Evolutionary conservation across 1,284 basidiomycete species (phyloP).

Genomic region (Pseudozyma hubeiensis): DNA sequence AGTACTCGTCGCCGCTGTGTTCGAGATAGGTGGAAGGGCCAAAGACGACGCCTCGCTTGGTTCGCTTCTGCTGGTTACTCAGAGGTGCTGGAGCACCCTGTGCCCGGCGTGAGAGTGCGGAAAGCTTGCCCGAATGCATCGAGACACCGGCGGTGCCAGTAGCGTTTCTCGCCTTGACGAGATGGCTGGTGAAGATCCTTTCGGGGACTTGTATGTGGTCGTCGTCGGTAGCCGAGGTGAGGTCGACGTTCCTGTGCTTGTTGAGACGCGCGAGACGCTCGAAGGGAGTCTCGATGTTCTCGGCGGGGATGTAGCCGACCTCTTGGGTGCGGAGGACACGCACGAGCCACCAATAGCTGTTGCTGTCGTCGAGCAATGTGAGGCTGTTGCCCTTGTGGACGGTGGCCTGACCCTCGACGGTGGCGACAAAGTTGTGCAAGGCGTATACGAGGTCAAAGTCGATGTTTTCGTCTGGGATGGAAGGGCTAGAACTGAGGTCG

Average conservation of each 20-base stretch:
- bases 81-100: constrained; percentile 48
- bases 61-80: constrained; percentile 45
- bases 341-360: constrained; percentile 69
- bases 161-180: constrained; percentile 62
- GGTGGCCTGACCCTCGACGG: constrained; percentile 68
- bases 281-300: constrained; percentile 99
- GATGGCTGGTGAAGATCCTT: constrained; percentile 54
- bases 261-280: constrained; percentile 94
- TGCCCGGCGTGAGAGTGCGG: constrained; percentile 63
- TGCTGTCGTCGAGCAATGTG: constrained; percentile 68
- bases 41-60: constrained; percentile 63
- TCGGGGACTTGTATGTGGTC: constrained; percentile 65
- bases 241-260: constrained; percentile 95
- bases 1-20: constrained; percentile 65
- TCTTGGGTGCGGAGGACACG: constrained; percentile 75
- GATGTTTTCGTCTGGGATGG: constrained; percentile 69
- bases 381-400: constrained; percentile 68
- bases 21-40: constrained; percentile 64
- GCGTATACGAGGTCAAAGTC: constrained; percentile 69
- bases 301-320: constrained; percentile 98
- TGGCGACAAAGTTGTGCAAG: constrained; percentile 67
- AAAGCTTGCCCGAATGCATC: constrained; percentile 65
- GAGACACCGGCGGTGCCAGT: constrained; percentile 49
- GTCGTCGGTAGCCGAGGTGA: constrained; percentile 66
- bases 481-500: constrained; percentile 66